phyloP scores from a whole-genome alignment of 495 filamentous ascomycete genomes.

The Podospora australis region DNA sequence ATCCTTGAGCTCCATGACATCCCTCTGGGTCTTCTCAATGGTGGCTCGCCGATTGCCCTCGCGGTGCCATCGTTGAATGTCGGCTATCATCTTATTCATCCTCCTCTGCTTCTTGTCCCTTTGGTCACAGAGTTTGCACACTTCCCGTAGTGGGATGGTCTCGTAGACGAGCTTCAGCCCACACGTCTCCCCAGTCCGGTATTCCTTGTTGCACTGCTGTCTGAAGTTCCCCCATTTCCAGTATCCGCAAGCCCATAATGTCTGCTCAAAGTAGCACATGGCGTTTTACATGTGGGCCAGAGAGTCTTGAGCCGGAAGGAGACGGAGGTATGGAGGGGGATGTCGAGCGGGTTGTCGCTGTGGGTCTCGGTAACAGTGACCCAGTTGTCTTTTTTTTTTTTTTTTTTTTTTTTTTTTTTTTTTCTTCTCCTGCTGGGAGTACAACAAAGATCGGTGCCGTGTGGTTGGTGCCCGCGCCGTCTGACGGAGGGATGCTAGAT shows the following conservation, averaged over 20 bases:
- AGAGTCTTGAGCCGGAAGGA: neutral
- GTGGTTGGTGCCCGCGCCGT: neutral
- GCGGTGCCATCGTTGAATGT: slow-evolving; percentile 72
- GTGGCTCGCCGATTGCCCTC: slow-evolving; percentile 71
- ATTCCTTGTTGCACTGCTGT: slow-evolving; percentile 91
- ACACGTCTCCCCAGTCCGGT: slow-evolving; percentile 96
- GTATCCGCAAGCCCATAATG: slow-evolving; percentile 67
- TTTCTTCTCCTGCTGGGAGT: too few species aligned
- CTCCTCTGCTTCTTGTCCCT: slow-evolving; percentile 81
- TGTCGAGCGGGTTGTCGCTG: too few species aligned
- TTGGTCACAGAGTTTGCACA: slow-evolving; percentile 85
- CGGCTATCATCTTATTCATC: slow-evolving; percentile 64
- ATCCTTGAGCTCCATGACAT: slow-evolving; percentile 56
- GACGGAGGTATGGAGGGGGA: neutral
- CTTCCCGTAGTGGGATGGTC: slow-evolving; percentile 50
- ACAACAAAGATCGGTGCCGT: neutral
- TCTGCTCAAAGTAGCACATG: slow-evolving; percentile 64
- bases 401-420: too few species aligned
- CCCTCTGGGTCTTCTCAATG: slow-evolving; percentile 66
- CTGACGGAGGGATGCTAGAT: neutral
- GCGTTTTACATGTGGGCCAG: slow-evolving; percentile 10
- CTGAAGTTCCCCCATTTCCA: slow-evolving; percentile 96
- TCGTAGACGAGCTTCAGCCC: slow-evolving; percentile 86
- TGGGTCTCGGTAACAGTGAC: neutral
- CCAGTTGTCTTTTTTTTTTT: too few species aligned